phyloP scores from a whole-genome alignment of 2,329 filamentous ascomycete genomes.

The Colletotrichum endophyticum region DNA sequence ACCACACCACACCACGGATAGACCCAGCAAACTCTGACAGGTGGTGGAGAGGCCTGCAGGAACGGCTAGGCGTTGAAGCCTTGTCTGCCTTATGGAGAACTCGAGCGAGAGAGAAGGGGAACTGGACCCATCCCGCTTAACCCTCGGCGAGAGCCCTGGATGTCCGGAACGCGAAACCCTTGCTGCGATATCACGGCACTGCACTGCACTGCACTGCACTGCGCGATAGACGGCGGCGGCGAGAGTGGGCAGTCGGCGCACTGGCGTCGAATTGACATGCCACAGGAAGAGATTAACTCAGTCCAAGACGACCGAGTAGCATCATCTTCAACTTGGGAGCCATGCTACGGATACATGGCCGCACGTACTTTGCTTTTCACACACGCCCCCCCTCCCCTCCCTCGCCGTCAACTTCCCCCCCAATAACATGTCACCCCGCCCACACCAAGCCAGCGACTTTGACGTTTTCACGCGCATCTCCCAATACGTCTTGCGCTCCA shows the following conservation, averaged over 20 bases:
- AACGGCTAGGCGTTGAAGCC: neutral
- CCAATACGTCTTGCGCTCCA: neutral
- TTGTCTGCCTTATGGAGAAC: conserved; percentile 2
- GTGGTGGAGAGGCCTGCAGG: neutral
- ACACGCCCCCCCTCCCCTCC: neutral
- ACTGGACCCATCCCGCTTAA: neutral
- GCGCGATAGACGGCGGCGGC: neutral
- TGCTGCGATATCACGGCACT: neutral
- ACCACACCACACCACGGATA: neutral
- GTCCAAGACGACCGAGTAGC: neutral
- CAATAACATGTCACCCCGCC: neutral
- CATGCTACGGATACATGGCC: neutral
- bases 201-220: neutral
- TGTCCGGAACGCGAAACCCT: conserved; percentile 1
- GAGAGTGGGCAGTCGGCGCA: neutral
- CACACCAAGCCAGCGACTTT: neutral
- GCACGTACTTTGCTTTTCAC: neutral
- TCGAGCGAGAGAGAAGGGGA: neutral
- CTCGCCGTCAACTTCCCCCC: neutral
- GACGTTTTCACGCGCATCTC: neutral
- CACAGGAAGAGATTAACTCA: neutral
- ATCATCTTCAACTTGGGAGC: neutral
- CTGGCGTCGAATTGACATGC: neutral
- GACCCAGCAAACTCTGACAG: neutral
- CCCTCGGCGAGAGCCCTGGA: neutral